Evolutionary conservation across 306 rosid species (phyloP).

Genomic region (Pyrus communis): DNA sequence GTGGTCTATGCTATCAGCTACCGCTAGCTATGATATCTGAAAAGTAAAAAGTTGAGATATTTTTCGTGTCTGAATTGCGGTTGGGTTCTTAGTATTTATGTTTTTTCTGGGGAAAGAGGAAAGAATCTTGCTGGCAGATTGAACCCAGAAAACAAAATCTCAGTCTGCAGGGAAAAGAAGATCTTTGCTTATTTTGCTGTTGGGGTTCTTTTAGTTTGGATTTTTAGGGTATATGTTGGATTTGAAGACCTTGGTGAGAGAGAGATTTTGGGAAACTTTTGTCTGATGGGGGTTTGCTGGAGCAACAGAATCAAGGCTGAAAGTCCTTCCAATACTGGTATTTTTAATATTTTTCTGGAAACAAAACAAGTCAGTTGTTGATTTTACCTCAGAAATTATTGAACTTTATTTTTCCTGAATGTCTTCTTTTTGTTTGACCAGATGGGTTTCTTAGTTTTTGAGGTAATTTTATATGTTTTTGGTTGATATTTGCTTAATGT

Average conservation of each 20-base stretch:
- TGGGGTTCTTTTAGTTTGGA: too few relatives aligned
- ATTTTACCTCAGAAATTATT: background rate
- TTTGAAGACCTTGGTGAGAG: constrained; percentile 19
- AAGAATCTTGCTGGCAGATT: background rate
- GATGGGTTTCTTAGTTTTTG: background rate
- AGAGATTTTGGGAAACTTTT: constrained; percentile 14
- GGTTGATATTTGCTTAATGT: too few relatives aligned
- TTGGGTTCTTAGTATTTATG: background rate
- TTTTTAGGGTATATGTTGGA: background rate
- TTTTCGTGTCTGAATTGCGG: constrained; percentile 6
- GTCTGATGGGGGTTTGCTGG: constrained; percentile 89
- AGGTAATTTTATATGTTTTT: background rate
- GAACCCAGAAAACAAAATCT: background rate
- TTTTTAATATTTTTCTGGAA: background rate
- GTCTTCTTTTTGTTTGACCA: background rate
- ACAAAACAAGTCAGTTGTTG: background rate
- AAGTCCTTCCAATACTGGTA: constrained; percentile 64
- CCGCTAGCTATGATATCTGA: constrained; percentile 18
- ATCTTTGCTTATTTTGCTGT: background rate
- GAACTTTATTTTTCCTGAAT: background rate
- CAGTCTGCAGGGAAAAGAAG: background rate
- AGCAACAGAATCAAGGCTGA: constrained; percentile 67
- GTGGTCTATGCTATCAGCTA: constrained; percentile 4
- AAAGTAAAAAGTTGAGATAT: constrained; percentile 17
- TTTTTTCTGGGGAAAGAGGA: background rate